Base-by-base conservation (phyloP, 1,284 basidiomycete genomes). In the Rhodotorula sp. region DNA sequence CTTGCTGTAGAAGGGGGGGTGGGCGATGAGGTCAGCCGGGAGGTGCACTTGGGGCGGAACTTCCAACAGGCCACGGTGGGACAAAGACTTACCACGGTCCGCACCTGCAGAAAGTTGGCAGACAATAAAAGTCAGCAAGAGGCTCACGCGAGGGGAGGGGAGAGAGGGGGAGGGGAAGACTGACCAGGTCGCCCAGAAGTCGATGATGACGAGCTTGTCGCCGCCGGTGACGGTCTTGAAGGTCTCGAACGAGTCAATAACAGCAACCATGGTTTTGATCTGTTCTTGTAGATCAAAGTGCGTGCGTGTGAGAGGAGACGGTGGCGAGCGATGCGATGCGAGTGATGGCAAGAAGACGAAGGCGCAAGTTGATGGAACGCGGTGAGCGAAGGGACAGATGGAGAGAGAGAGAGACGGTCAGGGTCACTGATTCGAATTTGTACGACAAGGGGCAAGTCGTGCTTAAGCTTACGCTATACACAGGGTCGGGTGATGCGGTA, bases 131-230 rank as follows among this genome's bases (percentile, higher is more conserved):
- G 62, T 23, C 15, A 43, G 52, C 8, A 21, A 5, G 31, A 47
- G 8, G 29, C 29, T 26, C 46, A 34, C 39, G 39, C 39, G 39
- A 43, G 39, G 39, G 2, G 39, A 43, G 39, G 2, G 10, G 31
- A 31, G 5, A 54, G 52, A 26, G 52, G 23, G 3, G 64, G 12
- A n/a, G 26, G 54, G 15, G 18, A 34, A 23, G 16, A 18, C 85
- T 77, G 82, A 86, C 84, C 84, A 84, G 26, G 82, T 83, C 23
- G 83, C 83, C 82, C 89, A 91, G 84, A 90, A 92, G 84, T 92
- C 90, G 79, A 93, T 86, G 65, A 92, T 83, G 78, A 86, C 84
- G 71, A 85, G 83, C 78, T 86, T 85, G 76, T 85, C 85, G 67
- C 85, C 82, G 78, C 84, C 84, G 78, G 89, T 89, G 76, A 86